Conservation (phyloP, 2,329 filamentous ascomycete species). For the Colletotrichum lupini region DNA sequence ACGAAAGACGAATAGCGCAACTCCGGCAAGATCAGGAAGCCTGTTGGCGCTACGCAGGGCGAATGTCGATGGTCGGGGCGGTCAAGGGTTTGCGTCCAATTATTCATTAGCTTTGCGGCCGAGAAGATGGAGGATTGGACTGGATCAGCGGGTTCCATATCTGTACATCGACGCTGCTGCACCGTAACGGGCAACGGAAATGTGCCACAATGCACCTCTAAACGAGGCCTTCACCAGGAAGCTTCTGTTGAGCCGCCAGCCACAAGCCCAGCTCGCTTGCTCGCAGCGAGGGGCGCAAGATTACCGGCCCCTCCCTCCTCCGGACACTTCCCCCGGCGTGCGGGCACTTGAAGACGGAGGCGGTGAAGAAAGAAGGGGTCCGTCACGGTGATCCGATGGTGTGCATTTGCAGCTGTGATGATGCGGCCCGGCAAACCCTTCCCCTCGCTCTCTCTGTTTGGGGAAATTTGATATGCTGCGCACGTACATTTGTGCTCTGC, state of each 20-base stretch:
- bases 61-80: slow-evolving; percentile 3
- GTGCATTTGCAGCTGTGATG: slow-evolving; percentile 11
- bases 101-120: slow-evolving; percentile 9
- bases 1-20: not conserved
- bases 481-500: not conserved
- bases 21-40: not conserved
- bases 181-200: slow-evolving; percentile 18
- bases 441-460: not conserved
- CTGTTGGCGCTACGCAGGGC: slow-evolving; percentile 1
- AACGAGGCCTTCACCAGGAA: slow-evolving; percentile 1
- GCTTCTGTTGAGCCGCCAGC: not conserved
- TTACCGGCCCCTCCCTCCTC: not conserved
- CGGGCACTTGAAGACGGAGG: slow-evolving; percentile 3
- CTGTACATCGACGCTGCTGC: slow-evolving; percentile 4
- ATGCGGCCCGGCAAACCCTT: not conserved
- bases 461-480: not conserved
- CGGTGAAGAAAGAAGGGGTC: slow-evolving; percentile 27
- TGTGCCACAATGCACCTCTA: not conserved
- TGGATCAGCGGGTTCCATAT: not conserved
- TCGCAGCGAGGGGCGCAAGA: not conserved
- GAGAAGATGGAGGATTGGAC: not conserved
- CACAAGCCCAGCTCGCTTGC: not conserved
- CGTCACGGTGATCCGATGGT: slow-evolving; percentile 21
- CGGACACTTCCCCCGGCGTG: not conserved
- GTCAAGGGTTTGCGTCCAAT: slow-evolving; percentile 14